Evolutionary conservation across 2,329 filamentous ascomycete genomes (phyloP).

Genomic region (Pseudogymnoascus sp.): DNA sequence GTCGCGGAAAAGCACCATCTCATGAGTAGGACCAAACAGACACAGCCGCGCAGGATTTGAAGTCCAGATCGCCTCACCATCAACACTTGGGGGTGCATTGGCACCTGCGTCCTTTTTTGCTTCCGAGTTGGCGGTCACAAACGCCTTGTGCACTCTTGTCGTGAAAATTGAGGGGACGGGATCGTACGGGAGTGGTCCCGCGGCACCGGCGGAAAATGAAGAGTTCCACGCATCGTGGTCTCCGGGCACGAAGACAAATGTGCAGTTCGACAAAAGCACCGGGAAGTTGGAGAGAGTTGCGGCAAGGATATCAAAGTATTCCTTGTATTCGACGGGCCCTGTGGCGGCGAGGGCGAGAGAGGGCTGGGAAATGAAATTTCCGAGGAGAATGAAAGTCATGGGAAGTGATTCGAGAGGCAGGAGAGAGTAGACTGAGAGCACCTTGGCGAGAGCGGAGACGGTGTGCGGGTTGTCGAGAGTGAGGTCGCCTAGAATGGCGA

Average conservation of each 20-base stretch:
- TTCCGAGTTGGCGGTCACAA: conserved; percentile 69
- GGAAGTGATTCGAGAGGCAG: conserved; percentile 58
- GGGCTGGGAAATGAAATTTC: conserved; percentile 67
- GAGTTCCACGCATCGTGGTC: conserved; percentile 98
- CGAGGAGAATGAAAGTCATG: conserved; percentile 71
- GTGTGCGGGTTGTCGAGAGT: conserved; percentile 79
- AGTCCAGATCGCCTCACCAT: conserved; percentile 76
- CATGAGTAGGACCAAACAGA: conserved; percentile 80
- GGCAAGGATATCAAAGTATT: conserved; percentile 84
- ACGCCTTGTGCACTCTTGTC: conserved; percentile 70
- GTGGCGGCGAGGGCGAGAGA: conserved; percentile 60
- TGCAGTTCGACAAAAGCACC: conserved; percentile 64
- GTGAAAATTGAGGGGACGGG: conserved; percentile 84
- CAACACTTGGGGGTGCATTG: conserved; percentile 30
- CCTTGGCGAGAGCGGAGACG: conserved; percentile 69
- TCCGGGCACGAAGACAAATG: conserved; percentile 87
- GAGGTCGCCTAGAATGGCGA: conserved; percentile 77
- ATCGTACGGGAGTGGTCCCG: conserved; percentile 59
- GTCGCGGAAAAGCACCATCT: conserved; percentile 80
- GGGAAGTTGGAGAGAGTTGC: conserved; percentile 77
- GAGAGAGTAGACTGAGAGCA: conserved; percentile 65
- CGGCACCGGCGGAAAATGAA: conserved; percentile 68
- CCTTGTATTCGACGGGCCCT: conserved; percentile 89
- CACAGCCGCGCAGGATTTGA: conserved; percentile 76
- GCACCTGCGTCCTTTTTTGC: conserved; percentile 40